Conservation (phyloP, 768 basidiomycete genomes). For the Kwoniella sp. region DNA sequence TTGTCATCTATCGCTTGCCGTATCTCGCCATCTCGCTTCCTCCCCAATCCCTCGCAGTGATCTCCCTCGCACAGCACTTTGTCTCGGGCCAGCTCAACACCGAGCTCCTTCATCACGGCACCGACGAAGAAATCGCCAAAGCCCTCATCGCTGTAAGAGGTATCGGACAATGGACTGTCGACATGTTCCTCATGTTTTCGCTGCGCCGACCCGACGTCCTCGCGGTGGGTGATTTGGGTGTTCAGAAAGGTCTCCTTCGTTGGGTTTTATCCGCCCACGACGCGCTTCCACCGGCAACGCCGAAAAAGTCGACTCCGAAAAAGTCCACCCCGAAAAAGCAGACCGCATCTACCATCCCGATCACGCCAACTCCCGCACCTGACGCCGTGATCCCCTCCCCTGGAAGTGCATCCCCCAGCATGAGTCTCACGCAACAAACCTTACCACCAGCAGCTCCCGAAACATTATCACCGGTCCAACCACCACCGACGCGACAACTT, state of each 20-base stretch:
- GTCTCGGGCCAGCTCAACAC: constrained; percentile 77
- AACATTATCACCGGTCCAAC: too few species aligned
- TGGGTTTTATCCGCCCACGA: constrained; percentile 53
- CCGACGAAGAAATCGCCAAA: constrained; percentile 73
- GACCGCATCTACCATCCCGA: too few species aligned
- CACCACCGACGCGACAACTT: constrained; percentile 26
- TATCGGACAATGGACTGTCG: constrained; percentile 71
- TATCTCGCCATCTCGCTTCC: too few species aligned
- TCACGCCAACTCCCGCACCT: constrained; percentile 31
- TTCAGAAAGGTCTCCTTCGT: constrained; percentile 62
- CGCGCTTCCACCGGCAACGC: constrained; percentile 25
- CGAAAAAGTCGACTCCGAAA: constrained; percentile 8
- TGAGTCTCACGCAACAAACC: too few species aligned
- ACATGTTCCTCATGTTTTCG: constrained; percentile 91
- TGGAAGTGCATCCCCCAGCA: too few species aligned
- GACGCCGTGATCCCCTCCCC: constrained; percentile 14
- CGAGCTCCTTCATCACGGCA: constrained; percentile 67
- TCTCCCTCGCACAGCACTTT: constrained; percentile 77
- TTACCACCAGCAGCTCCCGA: too few species aligned
- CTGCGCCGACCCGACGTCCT: constrained; percentile 80
- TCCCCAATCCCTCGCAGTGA: constrained; percentile 62
- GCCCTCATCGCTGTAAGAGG: constrained; percentile 78
- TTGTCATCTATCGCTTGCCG: too few species aligned
- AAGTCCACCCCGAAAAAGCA: background rate
- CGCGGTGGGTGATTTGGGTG: constrained; percentile 74